Conservation (phyloP, 441 rosid genomes). For the Breynia disticha region DNA sequence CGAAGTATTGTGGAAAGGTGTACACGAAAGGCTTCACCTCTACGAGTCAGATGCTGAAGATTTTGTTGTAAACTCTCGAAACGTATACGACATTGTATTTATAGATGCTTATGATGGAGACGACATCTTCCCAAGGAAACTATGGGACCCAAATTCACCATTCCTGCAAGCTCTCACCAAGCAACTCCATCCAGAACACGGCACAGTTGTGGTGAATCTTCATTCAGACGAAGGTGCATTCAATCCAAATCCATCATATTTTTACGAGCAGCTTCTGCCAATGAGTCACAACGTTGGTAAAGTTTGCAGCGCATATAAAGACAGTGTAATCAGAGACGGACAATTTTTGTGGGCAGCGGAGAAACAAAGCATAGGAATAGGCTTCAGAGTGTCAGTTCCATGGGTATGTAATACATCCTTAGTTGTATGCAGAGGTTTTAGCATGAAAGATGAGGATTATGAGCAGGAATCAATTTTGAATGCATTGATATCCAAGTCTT, state of each 20-base stretch:
- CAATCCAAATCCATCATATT: conserved; percentile 20
- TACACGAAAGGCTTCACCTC: conserved; percentile 76
- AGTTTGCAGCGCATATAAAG: conserved; percentile 53
- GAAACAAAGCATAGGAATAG: conserved; percentile 25
- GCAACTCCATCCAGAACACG: conserved; percentile 59
- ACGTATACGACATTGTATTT: conserved; percentile 57
- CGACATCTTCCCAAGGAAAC: conserved; percentile 69
- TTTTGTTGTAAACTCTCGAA: conserved; percentile 35
- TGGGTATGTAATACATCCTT: conserved; percentile 70
- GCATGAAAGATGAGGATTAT: conserved; percentile 12
- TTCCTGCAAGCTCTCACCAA: conserved; percentile 51
- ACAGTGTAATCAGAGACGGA: conserved; percentile 28
- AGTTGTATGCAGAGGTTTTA: conserved; percentile 55
- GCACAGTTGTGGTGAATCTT: conserved; percentile 84
- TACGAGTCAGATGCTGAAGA: conserved; percentile 70
- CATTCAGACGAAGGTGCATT: conserved; percentile 52
- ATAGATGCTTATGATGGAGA: conserved; percentile 94
- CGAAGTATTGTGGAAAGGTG: conserved; percentile 66
- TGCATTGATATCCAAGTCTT: conserved; percentile 34
- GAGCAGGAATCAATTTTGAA: conserved; percentile 25
- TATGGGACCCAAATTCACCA: conserved; percentile 65
- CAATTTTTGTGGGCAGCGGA: conserved; percentile 1
- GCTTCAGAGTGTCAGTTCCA: conserved; percentile 57
- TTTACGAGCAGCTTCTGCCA: conserved; percentile 28
- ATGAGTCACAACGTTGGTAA: conserved; percentile 44